Evolutionary conservation across 2,329 filamentous ascomycete species (phyloP).

Genomic region (Ceratocystis lukuohia): DNA sequence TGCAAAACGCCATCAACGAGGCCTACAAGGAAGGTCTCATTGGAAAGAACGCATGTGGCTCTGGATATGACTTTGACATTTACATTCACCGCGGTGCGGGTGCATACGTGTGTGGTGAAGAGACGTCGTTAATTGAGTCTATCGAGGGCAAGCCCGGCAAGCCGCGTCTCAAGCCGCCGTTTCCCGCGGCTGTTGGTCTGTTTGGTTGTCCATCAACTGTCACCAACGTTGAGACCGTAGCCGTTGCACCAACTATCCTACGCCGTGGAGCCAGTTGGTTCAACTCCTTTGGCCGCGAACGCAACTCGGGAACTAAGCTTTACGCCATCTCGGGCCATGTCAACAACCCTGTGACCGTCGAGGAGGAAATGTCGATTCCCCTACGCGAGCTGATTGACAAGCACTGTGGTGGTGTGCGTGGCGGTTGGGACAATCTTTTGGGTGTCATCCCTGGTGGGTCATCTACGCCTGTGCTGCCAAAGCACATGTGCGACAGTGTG

Average conservation of each 20-base stretch:
- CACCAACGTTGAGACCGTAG: conserved; percentile 93
- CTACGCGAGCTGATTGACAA: conserved; percentile 92
- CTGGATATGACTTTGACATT: conserved; percentile 95
- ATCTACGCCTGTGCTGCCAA: conserved; percentile 89
- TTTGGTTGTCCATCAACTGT: conserved; percentile 98
- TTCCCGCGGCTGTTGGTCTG: conserved; percentile 91
- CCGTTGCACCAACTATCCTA: conserved; percentile 90
- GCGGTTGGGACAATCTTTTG: conserved; percentile 94
- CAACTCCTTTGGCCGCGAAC: conserved; percentile 81
- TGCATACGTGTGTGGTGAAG: conserved; percentile 95
- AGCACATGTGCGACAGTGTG: conserved; percentile 80
- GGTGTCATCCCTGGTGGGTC: conserved; percentile 93
- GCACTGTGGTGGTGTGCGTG: conserved; percentile 92
- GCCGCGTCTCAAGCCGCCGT: conserved; percentile 94
- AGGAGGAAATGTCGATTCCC: conserved; percentile 98
- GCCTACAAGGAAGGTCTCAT: conserved; percentile 90
- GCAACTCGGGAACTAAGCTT: conserved; percentile 94
- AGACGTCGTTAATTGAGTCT: conserved; percentile 95
- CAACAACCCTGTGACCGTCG: conserved; percentile 95
- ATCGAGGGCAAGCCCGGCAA: conserved; percentile 98
- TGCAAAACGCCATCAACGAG: conserved; percentile 94
- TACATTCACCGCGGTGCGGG: conserved; percentile 94
- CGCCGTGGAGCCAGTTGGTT: conserved; percentile 90
- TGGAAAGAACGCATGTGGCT: conserved; percentile 94
- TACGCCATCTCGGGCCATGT: conserved; percentile 98